phyloP scores from a whole-genome alignment of 208 protist genomes.

The Trypanosoma rangeli region DNA sequence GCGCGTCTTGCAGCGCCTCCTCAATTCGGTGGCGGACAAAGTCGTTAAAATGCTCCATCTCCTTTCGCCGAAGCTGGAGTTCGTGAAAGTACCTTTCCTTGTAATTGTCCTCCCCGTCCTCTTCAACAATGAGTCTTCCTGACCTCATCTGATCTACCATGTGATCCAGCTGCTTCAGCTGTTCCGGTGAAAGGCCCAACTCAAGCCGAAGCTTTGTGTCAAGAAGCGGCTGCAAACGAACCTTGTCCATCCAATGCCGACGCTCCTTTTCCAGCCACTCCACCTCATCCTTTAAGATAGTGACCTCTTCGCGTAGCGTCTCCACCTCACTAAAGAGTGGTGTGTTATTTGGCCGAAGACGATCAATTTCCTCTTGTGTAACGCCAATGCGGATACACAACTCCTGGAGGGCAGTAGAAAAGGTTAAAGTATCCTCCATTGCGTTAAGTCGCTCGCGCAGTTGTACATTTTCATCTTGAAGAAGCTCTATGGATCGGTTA shows the following conservation, averaged over 20 bases:
- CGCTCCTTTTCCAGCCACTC: slow-evolving; percentile 89
- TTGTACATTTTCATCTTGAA: slow-evolving; percentile 80
- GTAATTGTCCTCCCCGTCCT: slow-evolving; percentile 62
- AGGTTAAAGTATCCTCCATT: slow-evolving; percentile 84
- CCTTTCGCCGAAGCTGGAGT: slow-evolving; percentile 55
- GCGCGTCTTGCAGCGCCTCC: slow-evolving; percentile 53
- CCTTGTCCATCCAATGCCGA: slow-evolving; percentile 89
- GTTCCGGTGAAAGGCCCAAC: slow-evolving; percentile 78
- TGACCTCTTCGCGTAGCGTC: slow-evolving; percentile 72
- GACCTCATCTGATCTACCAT: slow-evolving; percentile 86
- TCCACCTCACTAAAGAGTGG: slow-evolving; percentile 77
- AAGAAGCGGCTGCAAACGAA: slow-evolving; percentile 86
- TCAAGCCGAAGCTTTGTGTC: slow-evolving; percentile 86
- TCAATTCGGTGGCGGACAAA: slow-evolving; percentile 77
- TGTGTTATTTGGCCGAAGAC: slow-evolving; percentile 58
- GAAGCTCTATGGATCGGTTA: slow-evolving; percentile 55
- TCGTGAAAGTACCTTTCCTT: slow-evolving; percentile 80
- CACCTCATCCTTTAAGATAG: slow-evolving; percentile 80
- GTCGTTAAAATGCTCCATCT: slow-evolving; percentile 75
- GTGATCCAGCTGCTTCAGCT: slow-evolving; percentile 79
- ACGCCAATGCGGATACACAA: slow-evolving; percentile 78
- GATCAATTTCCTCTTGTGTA: slow-evolving; percentile 87
- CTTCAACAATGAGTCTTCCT: slow-evolving; percentile 57
- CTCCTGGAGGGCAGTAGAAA: slow-evolving; percentile 80
- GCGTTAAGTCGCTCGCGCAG: slow-evolving; percentile 75